These are phyloP conservation scores for Plasmodium vinckei DNA, from an alignment of 169 alveolate genomes.

Conservation along the genomic window DNA sequence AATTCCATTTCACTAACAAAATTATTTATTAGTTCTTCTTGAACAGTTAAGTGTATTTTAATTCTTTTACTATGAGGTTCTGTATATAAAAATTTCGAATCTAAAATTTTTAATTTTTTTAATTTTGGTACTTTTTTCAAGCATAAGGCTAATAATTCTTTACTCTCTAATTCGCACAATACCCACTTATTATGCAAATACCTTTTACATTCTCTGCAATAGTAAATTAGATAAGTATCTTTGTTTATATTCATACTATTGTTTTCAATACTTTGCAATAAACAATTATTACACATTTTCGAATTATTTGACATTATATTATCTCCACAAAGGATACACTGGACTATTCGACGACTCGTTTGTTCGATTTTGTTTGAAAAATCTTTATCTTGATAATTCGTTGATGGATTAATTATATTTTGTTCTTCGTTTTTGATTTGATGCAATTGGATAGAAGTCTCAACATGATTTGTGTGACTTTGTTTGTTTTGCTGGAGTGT, in stretches of 20 bases:
- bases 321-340: slow-evolving; percentile 95
- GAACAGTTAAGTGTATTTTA: slow-evolving; percentile 95
- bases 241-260: slow-evolving; percentile 56
- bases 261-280: slow-evolving; percentile 90
- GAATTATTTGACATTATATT: slow-evolving; percentile 90
- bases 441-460: neutral
- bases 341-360: slow-evolving; percentile 7
- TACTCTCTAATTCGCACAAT: slow-evolving; percentile 94
- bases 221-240: slow-evolving; percentile 80
- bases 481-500: slow-evolving; percentile 22
- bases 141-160: slow-evolving; percentile 97
- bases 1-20: slow-evolving; percentile 93
- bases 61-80: slow-evolving; percentile 97
- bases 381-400: slow-evolving; percentile 27
- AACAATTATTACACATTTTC: slow-evolving; percentile 94
- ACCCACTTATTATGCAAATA: slow-evolving; percentile 97
- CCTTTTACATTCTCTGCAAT: slow-evolving; percentile 94
- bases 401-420: neutral
- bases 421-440: neutral
- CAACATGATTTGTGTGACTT: neutral
- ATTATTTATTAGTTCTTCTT: slow-evolving; percentile 94
- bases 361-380: neutral
- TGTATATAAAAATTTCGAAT: slow-evolving; percentile 96
- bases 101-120: slow-evolving; percentile 93
- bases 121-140: slow-evolving; percentile 96